Base-by-base conservation (phyloP, 768 basidiomycete species). In the Boletellus sp. region DNA sequence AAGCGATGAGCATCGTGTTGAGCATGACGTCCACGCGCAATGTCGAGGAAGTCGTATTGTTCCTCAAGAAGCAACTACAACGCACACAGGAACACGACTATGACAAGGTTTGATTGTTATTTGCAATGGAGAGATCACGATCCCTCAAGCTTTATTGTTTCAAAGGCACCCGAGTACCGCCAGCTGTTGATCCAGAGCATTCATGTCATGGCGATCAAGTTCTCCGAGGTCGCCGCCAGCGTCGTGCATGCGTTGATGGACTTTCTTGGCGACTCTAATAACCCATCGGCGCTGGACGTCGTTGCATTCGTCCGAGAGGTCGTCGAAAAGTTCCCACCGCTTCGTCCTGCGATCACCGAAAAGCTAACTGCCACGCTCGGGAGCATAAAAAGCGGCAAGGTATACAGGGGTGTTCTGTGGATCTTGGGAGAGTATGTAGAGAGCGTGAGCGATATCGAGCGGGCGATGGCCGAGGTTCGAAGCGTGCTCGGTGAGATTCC, bases 1-100 rank as follows among this genome's bases (percentile, higher is more conserved):
- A 96, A 69, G 94, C 94, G 6, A 83, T 95, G 52, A 77, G 74
- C 49, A 90, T 97, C 54, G 91, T 93, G 12, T 71, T 98, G 47
- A 90, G 84, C 66, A 91, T 98, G 88, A 90, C 93, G 0, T 87
- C 90, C 15, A 90, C 89, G 58, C 75, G 94, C 44, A 99, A 96
- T 55, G 93, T 97, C 13, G 96, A 98, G 63, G 96, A 98, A 44
- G 92, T 98, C 1, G 94, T 95, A 1, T 65, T 88, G 3, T 95
- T 96, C 81, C 76, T 99, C 61, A 98, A 98, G 79, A 99, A 98
- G 69, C 94, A 98, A 63, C 76, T 99, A n/a, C 83, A 89, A 60
- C 85, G 83, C 65, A 98, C 95, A 0, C 84, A 96, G 58, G 94
- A 95, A 58, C 79, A 84, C 36, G 90, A 94, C 49, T 90, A 85